Evolutionary conservation across 2,329 filamentous ascomycete genomes (phyloP), one percentile per base, ranked within the genome.

Genomic region (Talaromyces rugulosus): DNA sequence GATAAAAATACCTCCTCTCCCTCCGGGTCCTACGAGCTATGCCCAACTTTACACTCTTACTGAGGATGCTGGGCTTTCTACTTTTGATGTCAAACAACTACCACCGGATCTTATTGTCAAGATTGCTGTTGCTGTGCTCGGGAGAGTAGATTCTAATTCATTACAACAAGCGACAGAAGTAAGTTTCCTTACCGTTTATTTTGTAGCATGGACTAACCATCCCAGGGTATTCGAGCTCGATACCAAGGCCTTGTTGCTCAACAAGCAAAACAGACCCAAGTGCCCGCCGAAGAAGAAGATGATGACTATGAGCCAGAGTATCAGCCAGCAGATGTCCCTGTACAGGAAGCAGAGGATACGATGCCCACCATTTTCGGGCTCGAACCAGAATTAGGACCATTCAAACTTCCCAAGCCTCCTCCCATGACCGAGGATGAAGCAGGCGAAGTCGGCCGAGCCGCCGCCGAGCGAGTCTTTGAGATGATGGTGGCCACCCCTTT

Each of bases 281-380:
- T 66, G 36, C 61, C 70, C 2, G 70, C 68, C 3, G 75, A 74
- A 54, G 87, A 89, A 8, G 92, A 96, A 50, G 93, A 96, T 23
- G 92, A 96, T 66, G 91, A 96, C 68, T 97, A 97, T 71, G 94
- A 97, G 70, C 93, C 94, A 0, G 90, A 96, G 70, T 92, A 92
- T 67, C 87, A 89, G 63, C 84, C 89, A 8, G 86, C 87, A 40
- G 91, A 96, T 73, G 62, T 72, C 33, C 52, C 70, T 27, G 69
- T 69, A 27, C 23, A 44, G 5, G 56, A 59, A 57, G 33, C 12
- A 31, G 56, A 62, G 16, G 61, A 59, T 31, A 59, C n/a, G 4
- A 4, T 52, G 71, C 81, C 92, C 14, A 90, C 94, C 71, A 85
- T 85, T 64, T 82, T 87, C 5, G 83, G 88, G n/a, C 79, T 86